A percentile compares a stretch with the other conserved stretches of the same genome.
Conservation (phyloP, 441 rosid species). For the Populus trichocarpa region DNA sequence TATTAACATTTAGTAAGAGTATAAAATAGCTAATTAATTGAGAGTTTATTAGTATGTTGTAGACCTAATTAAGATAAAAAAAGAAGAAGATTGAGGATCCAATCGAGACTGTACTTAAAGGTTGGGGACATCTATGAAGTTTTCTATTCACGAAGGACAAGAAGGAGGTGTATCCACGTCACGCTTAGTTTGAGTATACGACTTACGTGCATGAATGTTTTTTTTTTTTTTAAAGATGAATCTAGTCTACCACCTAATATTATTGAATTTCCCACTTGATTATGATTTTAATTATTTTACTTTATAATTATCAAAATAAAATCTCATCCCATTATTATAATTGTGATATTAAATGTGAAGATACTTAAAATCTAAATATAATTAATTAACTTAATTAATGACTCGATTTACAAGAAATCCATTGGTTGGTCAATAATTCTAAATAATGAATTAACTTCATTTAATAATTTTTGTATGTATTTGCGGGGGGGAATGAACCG, state of each 20-base stretch:
- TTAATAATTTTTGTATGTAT: not conserved
- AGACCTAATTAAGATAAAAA: too few relatives aligned
- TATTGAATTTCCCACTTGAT: not conserved
- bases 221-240: too few relatives aligned
- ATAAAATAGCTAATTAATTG: too few relatives aligned
- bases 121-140: too few relatives aligned
- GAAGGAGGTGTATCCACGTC: not conserved
- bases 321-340: not conserved
- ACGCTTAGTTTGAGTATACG: not conserved
- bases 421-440: not conserved
- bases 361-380: too few relatives aligned
- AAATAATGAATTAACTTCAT: too few relatives aligned
- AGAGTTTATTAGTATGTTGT: too few relatives aligned
- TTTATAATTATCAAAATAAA: not conserved
- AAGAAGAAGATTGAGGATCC: too few relatives aligned
- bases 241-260: not conserved
- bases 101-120: too few relatives aligned
- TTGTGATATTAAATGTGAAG: not conserved
- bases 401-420: not conserved
- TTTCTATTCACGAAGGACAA: not conserved
- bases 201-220: too few relatives aligned
- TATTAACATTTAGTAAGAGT: too few relatives aligned
- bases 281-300: not conserved
- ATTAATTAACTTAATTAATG: too few relatives aligned
- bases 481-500: not conserved